Evolutionary conservation across 2,329 filamentous ascomycete genomes (phyloP).

Genomic region (Cladosporium sp.): DNA sequence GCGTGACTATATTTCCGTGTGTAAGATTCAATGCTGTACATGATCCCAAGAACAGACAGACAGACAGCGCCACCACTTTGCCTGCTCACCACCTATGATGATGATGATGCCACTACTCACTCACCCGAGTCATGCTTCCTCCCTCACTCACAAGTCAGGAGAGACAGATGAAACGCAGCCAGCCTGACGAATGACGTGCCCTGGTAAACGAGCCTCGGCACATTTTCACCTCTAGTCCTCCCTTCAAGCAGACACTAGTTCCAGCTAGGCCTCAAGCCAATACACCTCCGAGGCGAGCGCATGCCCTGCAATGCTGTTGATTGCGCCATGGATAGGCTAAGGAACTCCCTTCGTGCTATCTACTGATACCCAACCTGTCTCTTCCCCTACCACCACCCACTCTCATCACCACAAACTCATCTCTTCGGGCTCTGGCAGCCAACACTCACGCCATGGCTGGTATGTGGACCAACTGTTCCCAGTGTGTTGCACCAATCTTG

Average conservation of each 20-base stretch:
- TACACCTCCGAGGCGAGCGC: constrained; percentile 8
- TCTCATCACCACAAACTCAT: not conserved
- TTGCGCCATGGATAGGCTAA: too few relatives aligned
- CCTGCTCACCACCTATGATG: not conserved
- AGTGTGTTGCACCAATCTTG: not conserved
- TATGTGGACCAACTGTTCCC: not conserved
- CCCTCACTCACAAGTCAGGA: not conserved
- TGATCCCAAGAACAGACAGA: not conserved
- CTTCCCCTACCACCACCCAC: not conserved
- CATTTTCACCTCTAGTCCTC: not conserved
- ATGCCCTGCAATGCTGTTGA: not conserved
- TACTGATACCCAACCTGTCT: not conserved
- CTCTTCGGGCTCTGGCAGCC: not conserved
- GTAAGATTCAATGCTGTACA: not conserved
- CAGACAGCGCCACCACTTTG: not conserved
- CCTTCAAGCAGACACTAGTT: not conserved
- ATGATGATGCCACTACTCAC: too few relatives aligned
- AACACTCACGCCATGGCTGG: constrained; percentile 9
- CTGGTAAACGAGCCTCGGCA: constrained; percentile 6
- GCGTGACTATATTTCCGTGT: not conserved
- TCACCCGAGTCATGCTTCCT: not conserved
- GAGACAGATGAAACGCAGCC: not conserved
- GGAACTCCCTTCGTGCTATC: not conserved
- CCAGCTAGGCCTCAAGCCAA: constrained; percentile 14
- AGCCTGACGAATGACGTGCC: constrained; percentile 1